phyloP scores from a whole-genome alignment of 140 eudicot species.

The Ambrosia hybrid region DNA sequence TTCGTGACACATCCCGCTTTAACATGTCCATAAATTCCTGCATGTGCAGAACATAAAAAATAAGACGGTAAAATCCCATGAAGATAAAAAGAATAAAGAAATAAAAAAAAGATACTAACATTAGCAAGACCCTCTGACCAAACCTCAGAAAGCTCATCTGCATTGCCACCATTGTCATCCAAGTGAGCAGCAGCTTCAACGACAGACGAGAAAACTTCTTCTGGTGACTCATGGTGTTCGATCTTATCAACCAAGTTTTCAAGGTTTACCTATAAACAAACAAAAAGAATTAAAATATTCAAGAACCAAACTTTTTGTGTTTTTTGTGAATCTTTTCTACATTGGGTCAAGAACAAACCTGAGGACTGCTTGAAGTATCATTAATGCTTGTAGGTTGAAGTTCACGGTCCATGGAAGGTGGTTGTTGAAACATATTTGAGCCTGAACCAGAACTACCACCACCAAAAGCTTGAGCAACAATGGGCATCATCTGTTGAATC shows the following conservation, averaged over 20 bases:
- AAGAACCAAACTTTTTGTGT: neutral
- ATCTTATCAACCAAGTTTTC: conserved; percentile 57
- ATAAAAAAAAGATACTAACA: conserved; percentile 39
- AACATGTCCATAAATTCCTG: conserved; percentile 80
- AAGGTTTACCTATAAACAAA: conserved; percentile 29
- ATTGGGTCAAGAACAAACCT: conserved; percentile 48
- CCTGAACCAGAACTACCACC: conserved; percentile 36
- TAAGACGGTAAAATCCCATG: neutral
- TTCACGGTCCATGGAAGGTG: conserved; percentile 33
- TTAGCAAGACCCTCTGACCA: conserved; percentile 50
- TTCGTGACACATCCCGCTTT: conserved; percentile 50
- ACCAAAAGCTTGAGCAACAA: conserved; percentile 89
- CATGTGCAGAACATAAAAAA: neutral
- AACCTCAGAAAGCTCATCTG: conserved; percentile 49
- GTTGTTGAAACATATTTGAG: conserved; percentile 36
- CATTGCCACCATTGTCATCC: conserved; percentile 36
- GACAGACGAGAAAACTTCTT: conserved; percentile 56
- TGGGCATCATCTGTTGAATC: conserved; percentile 98
- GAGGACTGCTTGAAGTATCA: conserved; percentile 32
- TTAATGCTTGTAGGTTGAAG: conserved; percentile 33
- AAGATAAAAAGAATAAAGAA: neutral
- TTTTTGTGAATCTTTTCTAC: conserved; percentile 6
- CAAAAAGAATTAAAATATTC: neutral
- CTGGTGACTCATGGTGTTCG: conserved; percentile 48
- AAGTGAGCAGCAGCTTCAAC: conserved; percentile 51